Conservation (phyloP, 345 rosid species). For the Bruguiera sexangula region DNA sequence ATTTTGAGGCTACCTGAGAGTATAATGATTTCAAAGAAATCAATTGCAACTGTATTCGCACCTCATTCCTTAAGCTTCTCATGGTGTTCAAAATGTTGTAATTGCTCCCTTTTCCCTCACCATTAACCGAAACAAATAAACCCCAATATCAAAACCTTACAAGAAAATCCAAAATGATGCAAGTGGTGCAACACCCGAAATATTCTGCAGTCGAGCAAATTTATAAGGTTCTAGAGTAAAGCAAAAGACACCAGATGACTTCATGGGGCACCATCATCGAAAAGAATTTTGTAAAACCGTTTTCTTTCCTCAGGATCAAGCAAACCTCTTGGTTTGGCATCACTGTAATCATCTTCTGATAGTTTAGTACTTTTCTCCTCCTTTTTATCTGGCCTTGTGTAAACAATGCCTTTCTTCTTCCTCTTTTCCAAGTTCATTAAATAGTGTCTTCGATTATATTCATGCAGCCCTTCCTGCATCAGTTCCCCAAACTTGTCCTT, state of each 20-base stretch:
- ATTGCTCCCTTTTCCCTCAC: too few species aligned
- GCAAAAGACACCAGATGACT: not conserved
- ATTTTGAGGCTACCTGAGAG: too few species aligned
- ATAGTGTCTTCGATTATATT: slow-evolving; percentile 53
- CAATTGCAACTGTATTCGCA: too few species aligned
- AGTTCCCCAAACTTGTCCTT: slow-evolving; percentile 86
- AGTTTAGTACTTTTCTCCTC: slow-evolving; percentile 30
- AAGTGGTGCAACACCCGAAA: not conserved
- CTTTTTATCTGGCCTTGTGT: slow-evolving; percentile 33
- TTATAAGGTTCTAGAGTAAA: not conserved
- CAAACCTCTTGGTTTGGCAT: slow-evolving; percentile 50
- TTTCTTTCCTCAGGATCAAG: slow-evolving; percentile 82
- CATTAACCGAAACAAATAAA: too few species aligned
- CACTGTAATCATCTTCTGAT: slow-evolving; percentile 43
- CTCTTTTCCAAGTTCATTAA: slow-evolving; percentile 61
- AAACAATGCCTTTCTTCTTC: slow-evolving; percentile 49
- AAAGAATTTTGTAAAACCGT: slow-evolving; percentile 71
- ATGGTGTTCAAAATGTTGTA: too few species aligned
- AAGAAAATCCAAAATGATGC: not conserved
- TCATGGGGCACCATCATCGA: slow-evolving; percentile 47
- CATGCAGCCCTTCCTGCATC: slow-evolving; percentile 89
- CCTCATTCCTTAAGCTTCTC: too few species aligned
- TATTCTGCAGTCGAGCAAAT: not conserved
- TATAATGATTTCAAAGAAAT: too few species aligned
- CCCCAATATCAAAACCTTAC: too few species aligned